A percentile compares a stretch with the other conserved stretches of the same genome.
These are phyloP conservation scores for Talinum fruticosum DNA, from an alignment of 148 eudicot species.

Conservation along the genomic window DNA sequence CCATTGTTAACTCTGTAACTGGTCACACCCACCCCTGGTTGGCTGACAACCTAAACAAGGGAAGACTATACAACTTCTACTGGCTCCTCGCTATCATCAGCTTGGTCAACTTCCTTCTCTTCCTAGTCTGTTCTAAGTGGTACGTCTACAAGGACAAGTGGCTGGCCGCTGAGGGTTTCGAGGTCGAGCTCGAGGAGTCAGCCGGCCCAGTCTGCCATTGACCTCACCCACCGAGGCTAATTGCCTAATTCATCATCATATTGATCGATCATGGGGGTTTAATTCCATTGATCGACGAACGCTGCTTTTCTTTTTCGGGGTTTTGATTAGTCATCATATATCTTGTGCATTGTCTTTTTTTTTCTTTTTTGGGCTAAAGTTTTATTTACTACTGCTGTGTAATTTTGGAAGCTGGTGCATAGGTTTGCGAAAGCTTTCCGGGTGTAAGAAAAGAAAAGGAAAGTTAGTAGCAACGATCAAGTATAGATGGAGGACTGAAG, in stretches of 20 bases:
- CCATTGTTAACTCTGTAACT: slow-evolving; percentile 41
- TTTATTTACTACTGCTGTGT: not conserved
- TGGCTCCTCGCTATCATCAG: slow-evolving; percentile 41
- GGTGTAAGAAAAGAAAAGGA: not conserved
- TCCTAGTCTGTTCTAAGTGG: slow-evolving; percentile 48
- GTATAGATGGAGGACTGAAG: not conserved
- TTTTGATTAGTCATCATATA: not conserved
- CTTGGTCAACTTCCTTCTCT: slow-evolving; percentile 32
- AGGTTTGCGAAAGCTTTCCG: slow-evolving; percentile 18
- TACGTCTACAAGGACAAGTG: slow-evolving; percentile 40
- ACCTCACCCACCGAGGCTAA: slow-evolving; percentile 4
- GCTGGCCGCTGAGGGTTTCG: slow-evolving; percentile 33
- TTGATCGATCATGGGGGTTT: not conserved
- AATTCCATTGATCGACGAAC: not conserved
- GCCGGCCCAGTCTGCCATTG: slow-evolving; percentile 20
- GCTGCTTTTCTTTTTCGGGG: not conserved
- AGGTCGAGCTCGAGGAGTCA: slow-evolving; percentile 32
- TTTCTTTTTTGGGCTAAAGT: not conserved
- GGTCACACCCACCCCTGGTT: slow-evolving; percentile 43
- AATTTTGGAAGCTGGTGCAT: not conserved
- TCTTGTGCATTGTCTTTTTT: slow-evolving; percentile 12
- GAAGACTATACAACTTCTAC: slow-evolving; percentile 47
- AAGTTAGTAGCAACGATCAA: not conserved
- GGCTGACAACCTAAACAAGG: slow-evolving; percentile 51
- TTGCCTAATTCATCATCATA: too few relatives aligned